Base-by-base conservation (phyloP, 805 yeast species). In the Nakazawaea anatomiae region DNA sequence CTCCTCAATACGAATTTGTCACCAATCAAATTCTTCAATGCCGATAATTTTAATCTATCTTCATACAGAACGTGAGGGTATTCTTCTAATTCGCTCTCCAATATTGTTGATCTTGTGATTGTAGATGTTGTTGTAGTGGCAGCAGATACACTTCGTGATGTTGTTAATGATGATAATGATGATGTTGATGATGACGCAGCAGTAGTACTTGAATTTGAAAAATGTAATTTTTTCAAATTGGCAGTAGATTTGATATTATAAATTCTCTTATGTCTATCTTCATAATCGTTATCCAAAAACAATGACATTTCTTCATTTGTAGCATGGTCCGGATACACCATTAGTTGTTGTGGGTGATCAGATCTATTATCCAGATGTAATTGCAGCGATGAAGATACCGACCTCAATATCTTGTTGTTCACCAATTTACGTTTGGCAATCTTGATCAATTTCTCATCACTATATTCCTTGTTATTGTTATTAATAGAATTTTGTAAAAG, bases 361-460 rank as follows among this genome's bases (percentile, higher is more conserved):
- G 46, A 6, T 41, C 49, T 41, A 30, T 42, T 27, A 4, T 18
- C 7, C 39, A n/a, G 51, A 38, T 48, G 52, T 31, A 46, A 45
- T 42, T 30, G 14, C 47, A 42, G 47, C 11, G 53, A 50, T 10
- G 53, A 50, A 2, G 69, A 65, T 12, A 51, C 54, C 5, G 48
- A 43, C 11, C 54, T 30, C 10, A 51, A 44, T 34, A 51, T 44
- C 32, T 40, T 51, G n/a, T 45, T 45, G 32, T 48, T 45, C 11
- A 39, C 65, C 32, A 79, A 61, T 57, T 71, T 68, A 52, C 74
- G 73, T 54, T 70, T 70, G 30, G 81, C 79, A 77, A 57, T 77
- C 81, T 48, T 60, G 60, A 39, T 61, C 61, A 31, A 55, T 42
- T 46, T 46, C 11, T 41, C 50, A 50, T 50, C 52, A 12, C 39